phyloP scores from a whole-genome alignment of 2,329 filamentous ascomycete species.

The Fusarium verticillioides region DNA sequence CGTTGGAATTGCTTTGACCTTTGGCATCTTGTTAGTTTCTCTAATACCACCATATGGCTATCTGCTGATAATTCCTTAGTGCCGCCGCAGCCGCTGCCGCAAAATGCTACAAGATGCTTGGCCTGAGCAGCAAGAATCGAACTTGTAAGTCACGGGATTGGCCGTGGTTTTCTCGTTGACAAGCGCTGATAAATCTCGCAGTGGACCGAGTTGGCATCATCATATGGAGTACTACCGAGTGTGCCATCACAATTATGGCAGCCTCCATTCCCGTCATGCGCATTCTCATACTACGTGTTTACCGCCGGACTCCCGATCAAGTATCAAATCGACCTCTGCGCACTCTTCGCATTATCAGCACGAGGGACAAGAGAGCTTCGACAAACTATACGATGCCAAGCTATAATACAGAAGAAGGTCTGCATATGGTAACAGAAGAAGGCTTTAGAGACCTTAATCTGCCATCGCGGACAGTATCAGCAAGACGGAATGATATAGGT shows the following conservation, averaged over 20 bases:
- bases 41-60: accelerated
- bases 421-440: accelerated
- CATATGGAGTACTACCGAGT: constrained; percentile 1
- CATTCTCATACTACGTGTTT: neutral
- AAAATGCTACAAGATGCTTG: neutral
- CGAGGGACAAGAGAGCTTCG: neutral
- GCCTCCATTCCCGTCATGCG: neutral
- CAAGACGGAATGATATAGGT: too few relatives aligned
- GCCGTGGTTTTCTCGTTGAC: accelerated
- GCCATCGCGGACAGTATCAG: too few relatives aligned
- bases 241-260: neutral
- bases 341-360: neutral
- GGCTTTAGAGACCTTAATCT: accelerated
- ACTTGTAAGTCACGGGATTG: neutral
- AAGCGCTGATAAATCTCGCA: accelerated
- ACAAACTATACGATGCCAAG: neutral
- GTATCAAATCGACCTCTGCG: neutral
- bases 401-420: neutral
- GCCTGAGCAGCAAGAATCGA: neutral
- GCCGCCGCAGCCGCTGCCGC: neutral
- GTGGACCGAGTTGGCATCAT: neutral
- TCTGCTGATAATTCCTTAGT: accelerated
- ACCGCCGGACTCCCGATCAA: neutral
- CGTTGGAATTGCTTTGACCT: neutral
- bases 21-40: neutral